These are phyloP conservation scores for Hyphopichia buzzinii DNA, from an alignment of 1,139 yeast species.

Conservation along the genomic window DNA sequence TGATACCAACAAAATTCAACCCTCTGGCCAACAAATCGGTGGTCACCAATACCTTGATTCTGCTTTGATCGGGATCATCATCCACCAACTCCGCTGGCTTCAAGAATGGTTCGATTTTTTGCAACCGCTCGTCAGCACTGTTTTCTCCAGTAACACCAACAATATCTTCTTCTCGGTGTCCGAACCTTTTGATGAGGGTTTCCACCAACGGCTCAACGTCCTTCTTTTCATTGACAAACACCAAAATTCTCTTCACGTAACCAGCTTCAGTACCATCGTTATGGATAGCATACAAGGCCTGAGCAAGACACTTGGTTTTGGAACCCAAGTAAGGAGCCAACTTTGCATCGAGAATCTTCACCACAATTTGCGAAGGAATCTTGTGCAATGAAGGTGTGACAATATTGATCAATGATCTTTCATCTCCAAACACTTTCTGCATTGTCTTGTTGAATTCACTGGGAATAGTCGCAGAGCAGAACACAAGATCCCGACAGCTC, in stretches of 20 bases:
- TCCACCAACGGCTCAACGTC: constrained; percentile 60
- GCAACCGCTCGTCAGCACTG: constrained; percentile 54
- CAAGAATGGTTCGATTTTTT: constrained; percentile 59
- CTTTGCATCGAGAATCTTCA: constrained; percentile 72
- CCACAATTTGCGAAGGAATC: constrained; percentile 70
- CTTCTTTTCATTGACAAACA: constrained; percentile 77
- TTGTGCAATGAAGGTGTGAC: constrained; percentile 83
- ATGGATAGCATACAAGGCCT: constrained; percentile 80
- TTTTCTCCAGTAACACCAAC: constrained; percentile 68
- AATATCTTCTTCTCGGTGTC: constrained; percentile 47
- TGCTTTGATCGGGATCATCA: constrained; percentile 24
- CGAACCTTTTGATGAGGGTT: constrained; percentile 49
- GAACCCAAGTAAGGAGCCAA: constrained; percentile 80
- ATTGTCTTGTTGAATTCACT: constrained; percentile 68
- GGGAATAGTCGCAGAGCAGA: constrained; percentile 92
- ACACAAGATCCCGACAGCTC: constrained; percentile 59
- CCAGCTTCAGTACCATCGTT: constrained; percentile 82
- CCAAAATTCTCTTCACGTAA: constrained; percentile 73
- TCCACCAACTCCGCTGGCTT: constrained; percentile 49
- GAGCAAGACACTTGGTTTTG: constrained; percentile 80
- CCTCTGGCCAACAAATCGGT: constrained; percentile 93
- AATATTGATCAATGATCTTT: constrained; percentile 50
- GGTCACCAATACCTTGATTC: constrained; percentile 69
- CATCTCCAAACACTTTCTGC: constrained; percentile 60
- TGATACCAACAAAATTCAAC: constrained; percentile 75